Evolutionary conservation across 768 basidiomycete genomes (phyloP), one percentile per base, ranked within the genome.

Genomic region (Tephrocybe sp.): DNA sequence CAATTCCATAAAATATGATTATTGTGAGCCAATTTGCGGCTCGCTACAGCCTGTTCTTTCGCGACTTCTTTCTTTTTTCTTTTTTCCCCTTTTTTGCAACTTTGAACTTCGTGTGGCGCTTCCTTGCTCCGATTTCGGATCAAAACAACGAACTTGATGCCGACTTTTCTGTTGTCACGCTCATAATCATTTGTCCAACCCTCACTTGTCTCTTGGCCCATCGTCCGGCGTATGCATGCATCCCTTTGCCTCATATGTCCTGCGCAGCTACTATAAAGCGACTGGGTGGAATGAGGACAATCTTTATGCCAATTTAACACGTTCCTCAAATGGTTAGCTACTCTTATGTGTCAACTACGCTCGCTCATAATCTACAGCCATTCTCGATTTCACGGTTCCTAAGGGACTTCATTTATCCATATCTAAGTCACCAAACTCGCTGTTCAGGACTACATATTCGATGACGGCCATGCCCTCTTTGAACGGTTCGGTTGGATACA

Each of bases 271-370:
- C 69, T 94, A 93, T 75, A 80, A 82, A 58, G 85, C 84, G n/a
- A 97, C 93, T 26, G 90, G 92, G 55, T 98, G 96, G 96, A 94
- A 93, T 61, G 92, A 96, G 65, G 95, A 98, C 69, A 96, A 96
- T 62, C 75, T 96, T 18, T 98, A 92, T 62, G 83, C 88, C 2
- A 92, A 95, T 58, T 61, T 98, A 38, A 97, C 93, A 1, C 83
- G 91, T 48, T 90, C 93, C 30, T 96, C 94, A 1, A 86, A 81
- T 71, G 90, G 93, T 96, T 28, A 55, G 68, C 54, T 9, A 50
- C 45, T 12, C 34, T 37, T 34, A 32, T 4, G 36, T 18, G 17
- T 34, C n/a, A 30, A n/a, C 20, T n/a, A 3, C 21, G 9, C 52
- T 11, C 37, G 20, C 45, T 34, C 33, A 51, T 28, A 32, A 43